phyloP scores from a whole-genome alignment of 306 rosid genomes.

The Quercus cerris region DNA sequence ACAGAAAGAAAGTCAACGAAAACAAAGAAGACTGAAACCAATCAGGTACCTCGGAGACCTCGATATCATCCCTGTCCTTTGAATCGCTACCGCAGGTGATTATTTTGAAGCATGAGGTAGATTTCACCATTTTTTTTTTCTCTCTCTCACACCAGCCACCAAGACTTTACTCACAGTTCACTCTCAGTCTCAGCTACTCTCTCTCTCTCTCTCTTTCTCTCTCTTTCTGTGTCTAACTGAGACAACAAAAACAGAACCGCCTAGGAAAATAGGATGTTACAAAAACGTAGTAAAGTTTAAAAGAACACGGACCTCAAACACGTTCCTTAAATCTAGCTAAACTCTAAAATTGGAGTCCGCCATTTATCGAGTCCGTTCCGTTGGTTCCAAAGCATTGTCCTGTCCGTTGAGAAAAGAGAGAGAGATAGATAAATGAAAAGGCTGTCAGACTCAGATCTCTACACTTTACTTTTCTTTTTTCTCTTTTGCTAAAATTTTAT shows the following conservation, averaged over 20 bases:
- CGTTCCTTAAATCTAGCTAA: constrained; percentile 44
- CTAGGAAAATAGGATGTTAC: constrained; percentile 38
- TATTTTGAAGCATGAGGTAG: constrained; percentile 79
- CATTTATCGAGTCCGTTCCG: constrained; percentile 37
- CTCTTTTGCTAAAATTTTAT: not conserved
- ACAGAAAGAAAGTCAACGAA: not conserved
- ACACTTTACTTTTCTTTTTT: not conserved
- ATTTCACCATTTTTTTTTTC: constrained; percentile 50
- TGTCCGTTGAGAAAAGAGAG: constrained; percentile 15
- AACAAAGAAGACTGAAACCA: not conserved
- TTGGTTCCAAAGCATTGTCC: constrained; percentile 5
- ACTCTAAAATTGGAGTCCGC: constrained; percentile 45
- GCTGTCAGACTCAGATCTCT: constrained; percentile 44
- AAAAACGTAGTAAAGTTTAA: constrained; percentile 14
- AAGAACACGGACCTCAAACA: constrained; percentile 65
- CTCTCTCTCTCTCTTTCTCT: constrained; percentile 6
- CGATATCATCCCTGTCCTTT: constrained; percentile 50
- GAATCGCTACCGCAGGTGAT: constrained; percentile 70
- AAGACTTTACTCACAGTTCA: not conserved
- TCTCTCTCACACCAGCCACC: not conserved
- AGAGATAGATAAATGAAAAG: constrained; percentile 1
- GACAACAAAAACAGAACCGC: constrained; percentile 40
- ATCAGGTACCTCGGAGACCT: constrained; percentile 41
- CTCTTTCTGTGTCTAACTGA: constrained; percentile 8
- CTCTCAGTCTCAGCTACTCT: not conserved